Conservation (phyloP, 1,284 basidiomycete species). For the Trichosporon sp. region DNA sequence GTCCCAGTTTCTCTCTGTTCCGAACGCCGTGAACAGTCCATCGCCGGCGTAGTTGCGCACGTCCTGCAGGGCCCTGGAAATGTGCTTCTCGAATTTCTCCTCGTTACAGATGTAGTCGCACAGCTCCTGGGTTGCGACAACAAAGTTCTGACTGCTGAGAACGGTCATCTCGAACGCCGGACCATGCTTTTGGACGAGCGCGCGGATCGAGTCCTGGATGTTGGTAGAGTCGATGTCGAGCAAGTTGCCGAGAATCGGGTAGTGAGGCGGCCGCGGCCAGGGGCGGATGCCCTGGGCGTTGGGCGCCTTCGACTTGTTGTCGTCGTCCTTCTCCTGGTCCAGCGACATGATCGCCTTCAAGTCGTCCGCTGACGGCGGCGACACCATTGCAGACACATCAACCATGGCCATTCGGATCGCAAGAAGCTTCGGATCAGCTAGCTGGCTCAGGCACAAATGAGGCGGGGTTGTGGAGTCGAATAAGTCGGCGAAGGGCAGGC, state of each 20-base stretch:
- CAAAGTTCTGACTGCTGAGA: constrained; percentile 27
- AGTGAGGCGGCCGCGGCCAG: not conserved
- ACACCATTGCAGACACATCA: not conserved
- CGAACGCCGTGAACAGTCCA: constrained; percentile 45
- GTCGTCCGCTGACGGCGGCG: not conserved
- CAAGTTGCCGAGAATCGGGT: constrained; percentile 43
- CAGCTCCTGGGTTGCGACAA: constrained; percentile 48
- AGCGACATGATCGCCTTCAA: not conserved
- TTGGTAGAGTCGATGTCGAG: constrained; percentile 16
- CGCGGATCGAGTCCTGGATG: constrained; percentile 20
- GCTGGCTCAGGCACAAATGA: not conserved
- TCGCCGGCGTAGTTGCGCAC: constrained; percentile 51
- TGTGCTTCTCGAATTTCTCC: constrained; percentile 50
- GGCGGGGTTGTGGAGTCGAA: not conserved
- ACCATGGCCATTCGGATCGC: not conserved
- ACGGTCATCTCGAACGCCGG: constrained; percentile 43
- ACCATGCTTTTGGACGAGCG: not conserved
- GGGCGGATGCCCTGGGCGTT: not conserved
- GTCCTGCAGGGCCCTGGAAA: constrained; percentile 45
- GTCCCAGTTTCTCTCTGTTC: constrained; percentile 52
- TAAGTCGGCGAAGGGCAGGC: not conserved
- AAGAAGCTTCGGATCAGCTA: not conserved
- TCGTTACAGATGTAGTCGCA: constrained; percentile 53
- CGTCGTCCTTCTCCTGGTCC: not conserved
- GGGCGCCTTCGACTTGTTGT: not conserved